Percentiles rank a stretch among this genome's conserved stretches.
phyloP scores from a whole-genome alignment of 352 stramenopile genomes.

The Phytopythium oedochilum region DNA sequence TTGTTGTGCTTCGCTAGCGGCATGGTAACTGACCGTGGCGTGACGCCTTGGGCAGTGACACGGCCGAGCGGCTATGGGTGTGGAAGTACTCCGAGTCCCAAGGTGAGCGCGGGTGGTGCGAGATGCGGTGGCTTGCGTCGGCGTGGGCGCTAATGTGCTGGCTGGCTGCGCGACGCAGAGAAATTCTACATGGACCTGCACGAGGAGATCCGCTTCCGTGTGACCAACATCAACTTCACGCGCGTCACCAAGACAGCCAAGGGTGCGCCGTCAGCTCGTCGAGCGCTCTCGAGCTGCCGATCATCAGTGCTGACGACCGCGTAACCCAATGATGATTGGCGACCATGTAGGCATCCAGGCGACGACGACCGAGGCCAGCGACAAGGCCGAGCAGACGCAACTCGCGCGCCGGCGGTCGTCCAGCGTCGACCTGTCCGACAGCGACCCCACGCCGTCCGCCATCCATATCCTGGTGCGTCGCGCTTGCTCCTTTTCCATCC shows the following conservation, averaged over 20 bases:
- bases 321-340: not conserved
- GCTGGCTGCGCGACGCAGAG: conserved; percentile 19
- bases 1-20: not conserved
- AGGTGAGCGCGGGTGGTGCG: conserved; percentile 16
- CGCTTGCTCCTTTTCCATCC: not conserved
- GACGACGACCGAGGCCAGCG: conserved; percentile 77
- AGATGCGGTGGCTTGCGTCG: too few relatives aligned
- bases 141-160: not conserved
- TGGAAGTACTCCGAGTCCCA: conserved; percentile 87
- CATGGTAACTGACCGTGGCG: not conserved
- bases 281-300: not conserved
- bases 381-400: conserved; percentile 43
- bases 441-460: conserved; percentile 74
- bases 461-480: conserved; percentile 75
- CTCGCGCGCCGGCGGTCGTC: conserved; percentile 69
- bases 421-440: conserved; percentile 81
- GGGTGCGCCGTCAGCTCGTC: conserved; percentile 14
- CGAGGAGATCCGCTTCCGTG: conserved; percentile 82
- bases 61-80: conserved; percentile 72
- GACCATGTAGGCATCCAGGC: conserved; percentile 60
- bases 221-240: conserved; percentile 89
- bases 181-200: conserved; percentile 89
- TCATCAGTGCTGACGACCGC: not conserved
- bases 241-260: conserved; percentile 85
- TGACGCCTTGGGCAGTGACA: conserved; percentile 43